A percentile compares a stretch with the other conserved stretches of the same genome.
phyloP scores from a whole-genome alignment of 179 eudicot genomes.

The Beta lomatogona region DNA sequence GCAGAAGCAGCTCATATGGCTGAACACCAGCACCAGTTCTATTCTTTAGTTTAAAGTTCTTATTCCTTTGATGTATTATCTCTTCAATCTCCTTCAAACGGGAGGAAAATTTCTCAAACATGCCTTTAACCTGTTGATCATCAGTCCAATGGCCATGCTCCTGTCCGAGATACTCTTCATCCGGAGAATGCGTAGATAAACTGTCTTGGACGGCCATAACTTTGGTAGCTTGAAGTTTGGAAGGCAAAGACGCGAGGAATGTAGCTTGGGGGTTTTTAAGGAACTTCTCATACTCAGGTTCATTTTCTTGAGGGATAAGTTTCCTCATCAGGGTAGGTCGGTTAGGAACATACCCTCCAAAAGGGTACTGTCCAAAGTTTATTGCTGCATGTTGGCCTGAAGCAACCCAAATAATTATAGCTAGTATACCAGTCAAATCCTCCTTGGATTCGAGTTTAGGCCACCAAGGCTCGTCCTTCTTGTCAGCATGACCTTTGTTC shows the following conservation, averaged over 20 bases:
- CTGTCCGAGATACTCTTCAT: slow-evolving; percentile 80
- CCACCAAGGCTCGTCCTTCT: slow-evolving; percentile 92
- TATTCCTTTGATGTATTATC: slow-evolving; percentile 60
- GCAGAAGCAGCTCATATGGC: slow-evolving; percentile 86
- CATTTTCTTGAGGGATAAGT: slow-evolving; percentile 65
- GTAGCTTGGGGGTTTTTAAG: slow-evolving; percentile 57
- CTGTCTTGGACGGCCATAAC: slow-evolving; percentile 88
- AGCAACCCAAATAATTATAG: slow-evolving; percentile 82
- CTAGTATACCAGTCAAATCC: slow-evolving; percentile 61
- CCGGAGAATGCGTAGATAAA: slow-evolving; percentile 82
- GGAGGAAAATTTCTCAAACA: slow-evolving; percentile 51
- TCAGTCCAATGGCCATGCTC: slow-evolving; percentile 39
- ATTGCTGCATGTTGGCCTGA: slow-evolving; percentile 98
- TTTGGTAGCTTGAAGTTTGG: slow-evolving; percentile 84
- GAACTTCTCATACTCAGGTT: slow-evolving; percentile 59
- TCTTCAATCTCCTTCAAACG: slow-evolving; percentile 65
- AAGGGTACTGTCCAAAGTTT: slow-evolving; percentile 95
- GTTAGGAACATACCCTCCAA: slow-evolving; percentile 87
- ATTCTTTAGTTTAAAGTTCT: slow-evolving; percentile 51
- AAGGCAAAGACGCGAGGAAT: slow-evolving; percentile 77
- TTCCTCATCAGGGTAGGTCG: slow-evolving; percentile 82
- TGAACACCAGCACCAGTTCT: slow-evolving; percentile 87
- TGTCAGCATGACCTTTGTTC: slow-evolving; percentile 72
- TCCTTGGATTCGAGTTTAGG: slow-evolving; percentile 73
- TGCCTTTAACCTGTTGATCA: slow-evolving; percentile 49